Percentiles rank a stretch among this genome's conserved stretches.
These are phyloP conservation scores for Pestalotiopsis sp. DNA, from an alignment of 2,329 filamentous ascomycete genomes.

Conservation along the genomic window DNA sequence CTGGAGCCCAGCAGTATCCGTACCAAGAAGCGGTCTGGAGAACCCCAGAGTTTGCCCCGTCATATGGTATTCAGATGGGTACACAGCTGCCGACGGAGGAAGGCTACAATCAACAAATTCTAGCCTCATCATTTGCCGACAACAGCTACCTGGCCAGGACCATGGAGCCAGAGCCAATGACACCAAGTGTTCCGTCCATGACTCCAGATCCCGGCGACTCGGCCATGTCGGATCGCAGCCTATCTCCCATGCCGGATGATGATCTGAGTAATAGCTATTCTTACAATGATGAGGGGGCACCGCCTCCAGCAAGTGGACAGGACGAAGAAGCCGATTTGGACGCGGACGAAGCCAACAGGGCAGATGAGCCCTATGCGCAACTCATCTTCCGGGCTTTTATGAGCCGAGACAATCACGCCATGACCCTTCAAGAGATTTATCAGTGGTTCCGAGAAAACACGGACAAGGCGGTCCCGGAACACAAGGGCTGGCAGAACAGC, in stretches of 20 bases:
- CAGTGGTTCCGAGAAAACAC: constrained; percentile 86
- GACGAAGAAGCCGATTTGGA: constrained; percentile 22
- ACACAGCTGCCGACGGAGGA: constrained; percentile 16
- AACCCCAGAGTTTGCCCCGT: constrained; percentile 11
- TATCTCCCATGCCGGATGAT: constrained; percentile 12
- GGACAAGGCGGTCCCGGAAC: constrained; percentile 65
- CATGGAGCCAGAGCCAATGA: constrained; percentile 13
- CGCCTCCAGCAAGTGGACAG: not conserved
- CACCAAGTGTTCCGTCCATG: constrained; percentile 13
- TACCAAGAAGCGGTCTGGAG: constrained; percentile 17
- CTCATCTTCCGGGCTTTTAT: constrained; percentile 78
- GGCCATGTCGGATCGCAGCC: constrained; percentile 3
- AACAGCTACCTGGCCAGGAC: constrained; percentile 7
- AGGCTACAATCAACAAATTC: constrained; percentile 15
- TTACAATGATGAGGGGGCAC: constrained; percentile 12
- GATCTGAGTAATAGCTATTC: constrained; percentile 3
- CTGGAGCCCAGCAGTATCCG: constrained; percentile 18
- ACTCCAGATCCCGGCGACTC: constrained; percentile 12
- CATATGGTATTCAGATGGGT: constrained; percentile 11
- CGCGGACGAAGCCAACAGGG: constrained; percentile 26
- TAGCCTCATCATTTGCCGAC: constrained; percentile 6
- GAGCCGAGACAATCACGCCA: constrained; percentile 64
- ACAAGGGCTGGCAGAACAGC: constrained; percentile 90
- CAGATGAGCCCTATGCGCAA: constrained; percentile 74
- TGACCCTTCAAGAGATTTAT: constrained; percentile 87